Evolutionary conservation across 176 grass and related monocot genomes (phyloP).

Genomic region (Secale cereale): DNA sequence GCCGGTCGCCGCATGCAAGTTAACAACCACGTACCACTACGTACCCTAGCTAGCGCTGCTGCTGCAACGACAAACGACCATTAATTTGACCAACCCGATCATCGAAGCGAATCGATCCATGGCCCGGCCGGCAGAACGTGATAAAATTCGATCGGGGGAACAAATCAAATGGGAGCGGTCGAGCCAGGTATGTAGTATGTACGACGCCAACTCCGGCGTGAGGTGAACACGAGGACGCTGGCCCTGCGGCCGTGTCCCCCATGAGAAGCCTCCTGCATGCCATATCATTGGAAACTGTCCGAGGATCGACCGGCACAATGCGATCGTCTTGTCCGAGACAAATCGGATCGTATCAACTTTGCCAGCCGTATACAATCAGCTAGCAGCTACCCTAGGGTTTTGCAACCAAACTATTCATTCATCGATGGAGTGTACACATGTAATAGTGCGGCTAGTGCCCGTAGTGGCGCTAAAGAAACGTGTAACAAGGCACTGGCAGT

Average conservation of each 20-base stretch:
- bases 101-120: constrained; percentile 6
- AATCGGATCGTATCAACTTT: constrained; percentile 49
- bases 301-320: constrained; percentile 30
- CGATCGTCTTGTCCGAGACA: constrained; percentile 27
- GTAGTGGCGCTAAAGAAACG: constrained; percentile 16
- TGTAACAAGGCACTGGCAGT: constrained; percentile 8
- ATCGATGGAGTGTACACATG: not conserved
- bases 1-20: not conserved
- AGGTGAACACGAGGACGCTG: constrained; percentile 8
- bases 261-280: constrained; percentile 7
- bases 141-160: constrained; percentile 24
- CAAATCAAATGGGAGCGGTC: not conserved
- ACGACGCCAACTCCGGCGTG: not conserved
- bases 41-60: not conserved
- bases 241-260: constrained; percentile 29
- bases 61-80: not conserved
- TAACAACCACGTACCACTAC: not conserved
- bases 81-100: constrained; percentile 25
- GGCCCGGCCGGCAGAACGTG: constrained; percentile 16
- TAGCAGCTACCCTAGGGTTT: constrained; percentile 23
- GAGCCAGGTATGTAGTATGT: not conserved
- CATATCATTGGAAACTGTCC: constrained; percentile 3
- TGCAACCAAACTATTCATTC: not conserved
- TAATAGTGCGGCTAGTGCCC: not conserved
- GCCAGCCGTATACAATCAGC: constrained; percentile 14